A percentile compares a stretch with the other conserved stretches of the same genome.
Conservation (phyloP, 345 rosid genomes). For the Citrus glauca region DNA sequence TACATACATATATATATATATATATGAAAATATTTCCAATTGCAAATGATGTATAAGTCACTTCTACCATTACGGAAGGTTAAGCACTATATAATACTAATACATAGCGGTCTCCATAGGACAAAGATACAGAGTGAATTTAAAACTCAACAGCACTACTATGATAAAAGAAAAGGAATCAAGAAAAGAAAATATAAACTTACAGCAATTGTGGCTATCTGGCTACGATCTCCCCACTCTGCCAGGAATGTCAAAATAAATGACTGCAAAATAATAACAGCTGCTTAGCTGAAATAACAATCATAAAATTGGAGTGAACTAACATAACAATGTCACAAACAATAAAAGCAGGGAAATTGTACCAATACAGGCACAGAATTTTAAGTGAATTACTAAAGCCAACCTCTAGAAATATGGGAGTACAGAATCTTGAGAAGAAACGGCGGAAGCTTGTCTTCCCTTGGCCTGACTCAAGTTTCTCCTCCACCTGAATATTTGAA, state of each 20-base stretch:
- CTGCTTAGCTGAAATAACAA: neutral
- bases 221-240: slow-evolving; percentile 99
- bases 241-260: slow-evolving; percentile 93
- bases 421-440: slow-evolving; percentile 86
- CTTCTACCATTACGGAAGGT: neutral
- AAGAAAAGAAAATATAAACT: slow-evolving; percentile 27
- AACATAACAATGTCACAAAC: neutral
- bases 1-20: neutral
- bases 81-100: neutral
- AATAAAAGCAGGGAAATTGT: neutral
- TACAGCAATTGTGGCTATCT: slow-evolving; percentile 99
- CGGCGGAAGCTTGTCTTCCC: slow-evolving; percentile 81
- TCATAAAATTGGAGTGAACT: neutral
- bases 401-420: slow-evolving; percentile 98
- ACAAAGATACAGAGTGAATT: neutral
- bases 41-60: neutral
- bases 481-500: slow-evolving; percentile 68
- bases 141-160: neutral
- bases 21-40: neutral
- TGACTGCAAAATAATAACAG: slow-evolving; percentile 49
- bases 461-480: slow-evolving; percentile 90
- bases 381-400: neutral
- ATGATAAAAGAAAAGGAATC: neutral
- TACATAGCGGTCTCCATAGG: neutral
- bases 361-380: neutral